phyloP scores from a whole-genome alignment of 768 basidiomycete species.

The Ramaria sp. region DNA sequence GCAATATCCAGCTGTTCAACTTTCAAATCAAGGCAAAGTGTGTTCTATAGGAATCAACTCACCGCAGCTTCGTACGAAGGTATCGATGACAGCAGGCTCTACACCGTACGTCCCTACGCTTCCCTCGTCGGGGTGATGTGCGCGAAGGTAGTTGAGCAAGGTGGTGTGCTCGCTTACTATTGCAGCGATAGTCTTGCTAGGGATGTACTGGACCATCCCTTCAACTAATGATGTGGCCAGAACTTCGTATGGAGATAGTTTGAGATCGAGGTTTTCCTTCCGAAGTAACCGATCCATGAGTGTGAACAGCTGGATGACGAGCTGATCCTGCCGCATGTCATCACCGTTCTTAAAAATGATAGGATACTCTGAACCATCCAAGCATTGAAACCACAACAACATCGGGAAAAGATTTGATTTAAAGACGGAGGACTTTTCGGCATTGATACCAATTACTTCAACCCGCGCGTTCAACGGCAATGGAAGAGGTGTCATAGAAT shows the following conservation, averaged over 20 bases:
- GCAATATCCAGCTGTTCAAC: slow-evolving; percentile 78
- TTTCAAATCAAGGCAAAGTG: slow-evolving; percentile 4
- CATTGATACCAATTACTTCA: slow-evolving; percentile 73
- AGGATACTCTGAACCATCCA: slow-evolving; percentile 78
- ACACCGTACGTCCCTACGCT: slow-evolving; percentile 92
- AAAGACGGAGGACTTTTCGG: slow-evolving; percentile 93
- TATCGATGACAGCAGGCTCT: slow-evolving; percentile 90
- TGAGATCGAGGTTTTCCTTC: slow-evolving; percentile 92
- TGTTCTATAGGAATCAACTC: slow-evolving; percentile 20
- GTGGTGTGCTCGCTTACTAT: slow-evolving; percentile 90
- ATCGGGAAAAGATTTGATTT: slow-evolving; percentile 95
- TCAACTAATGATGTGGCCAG: slow-evolving; percentile 85
- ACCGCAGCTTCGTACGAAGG: slow-evolving; percentile 96
- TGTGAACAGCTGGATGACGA: slow-evolving; percentile 96
- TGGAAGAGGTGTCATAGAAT: slow-evolving; percentile 65
- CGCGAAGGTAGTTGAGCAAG: slow-evolving; percentile 78
- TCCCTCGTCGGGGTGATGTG: slow-evolving; percentile 85
- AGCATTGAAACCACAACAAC: slow-evolving; percentile 79
- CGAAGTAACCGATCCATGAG: slow-evolving; percentile 90
- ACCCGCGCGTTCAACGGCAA: slow-evolving; percentile 86
- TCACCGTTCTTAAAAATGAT: slow-evolving; percentile 99
- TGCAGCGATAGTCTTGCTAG: slow-evolving; percentile 89
- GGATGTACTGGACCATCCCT: slow-evolving; percentile 94
- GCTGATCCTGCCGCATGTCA: slow-evolving; percentile 96
- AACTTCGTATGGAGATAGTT: slow-evolving; percentile 85